Conservation (phyloP, 2,329 filamentous ascomycete species). For the Trichoderma harzianum region DNA sequence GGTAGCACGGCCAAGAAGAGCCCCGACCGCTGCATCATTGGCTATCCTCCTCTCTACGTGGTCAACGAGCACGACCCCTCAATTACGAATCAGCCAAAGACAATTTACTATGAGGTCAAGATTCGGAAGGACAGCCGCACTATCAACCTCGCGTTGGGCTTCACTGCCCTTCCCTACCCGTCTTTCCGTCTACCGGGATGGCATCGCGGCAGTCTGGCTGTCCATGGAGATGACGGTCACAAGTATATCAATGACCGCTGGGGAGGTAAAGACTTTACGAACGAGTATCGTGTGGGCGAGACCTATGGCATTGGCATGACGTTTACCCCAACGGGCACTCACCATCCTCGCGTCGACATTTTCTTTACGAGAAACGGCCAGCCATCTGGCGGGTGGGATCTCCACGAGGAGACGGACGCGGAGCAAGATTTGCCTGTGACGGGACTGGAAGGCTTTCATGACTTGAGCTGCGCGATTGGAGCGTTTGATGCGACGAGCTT, state of each 20-base stretch:
- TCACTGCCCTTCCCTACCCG: conserved; percentile 71
- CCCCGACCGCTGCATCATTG: conserved; percentile 62
- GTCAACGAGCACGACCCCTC: conserved; percentile 57
- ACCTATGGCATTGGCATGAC: conserved; percentile 70
- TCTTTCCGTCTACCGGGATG: conserved; percentile 75
- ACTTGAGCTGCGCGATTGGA: conserved; percentile 68
- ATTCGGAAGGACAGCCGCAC: conserved; percentile 47
- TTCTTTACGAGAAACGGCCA: conserved; percentile 70
- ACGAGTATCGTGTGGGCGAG: conserved; percentile 61
- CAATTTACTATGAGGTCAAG: conserved; percentile 70
- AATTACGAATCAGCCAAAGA: conserved; percentile 39
- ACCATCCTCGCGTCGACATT: conserved; percentile 34
- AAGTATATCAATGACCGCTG: conserved; percentile 72
- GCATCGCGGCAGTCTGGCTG: conserved; percentile 70
- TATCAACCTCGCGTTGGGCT: conserved; percentile 63
- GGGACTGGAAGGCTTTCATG: conserved; percentile 68
- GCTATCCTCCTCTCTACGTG: conserved; percentile 67
- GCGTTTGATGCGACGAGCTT: conserved; percentile 66
- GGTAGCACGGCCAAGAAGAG: conserved; percentile 41
- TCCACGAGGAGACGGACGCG: conserved; percentile 70
- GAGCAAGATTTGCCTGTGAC: conserved; percentile 58
- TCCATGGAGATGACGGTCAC: conserved; percentile 79
- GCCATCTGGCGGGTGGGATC: conserved; percentile 61
- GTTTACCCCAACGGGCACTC: conserved; percentile 40
- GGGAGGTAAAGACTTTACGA: conserved; percentile 68